Percentiles rank a stretch among this genome's conserved stretches.
Conservation (phyloP, 202 grass and related monocot genomes). For the Tripidium arundinaceum region DNA sequence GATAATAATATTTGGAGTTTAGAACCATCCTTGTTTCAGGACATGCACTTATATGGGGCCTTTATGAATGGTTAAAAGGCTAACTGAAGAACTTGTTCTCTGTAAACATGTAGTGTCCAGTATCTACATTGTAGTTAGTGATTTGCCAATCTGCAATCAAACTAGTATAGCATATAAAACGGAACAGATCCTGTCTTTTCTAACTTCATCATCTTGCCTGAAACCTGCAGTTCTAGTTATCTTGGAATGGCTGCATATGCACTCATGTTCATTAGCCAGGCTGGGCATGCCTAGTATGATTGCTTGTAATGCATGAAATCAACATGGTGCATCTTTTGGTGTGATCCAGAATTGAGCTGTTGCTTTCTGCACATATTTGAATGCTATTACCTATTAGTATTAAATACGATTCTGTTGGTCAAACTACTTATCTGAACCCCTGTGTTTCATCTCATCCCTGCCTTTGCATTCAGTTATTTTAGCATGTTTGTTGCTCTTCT, state of each 20-base stretch:
- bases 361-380: conserved; percentile 4
- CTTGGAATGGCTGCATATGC: neutral
- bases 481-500: neutral
- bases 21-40: too few relatives aligned
- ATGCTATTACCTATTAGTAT: neutral
- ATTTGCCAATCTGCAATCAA: neutral
- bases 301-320: neutral
- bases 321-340: neutral
- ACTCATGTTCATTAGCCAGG: neutral
- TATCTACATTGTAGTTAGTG: neutral
- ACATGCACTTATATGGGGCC: neutral
- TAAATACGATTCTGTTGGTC: neutral
- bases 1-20: neutral
- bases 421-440: neutral
- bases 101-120: neutral
- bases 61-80: neutral
- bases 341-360: neutral
- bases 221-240: neutral
- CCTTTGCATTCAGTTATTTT: conserved; percentile 10
- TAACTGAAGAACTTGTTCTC: neutral
- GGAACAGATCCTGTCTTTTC: neutral
- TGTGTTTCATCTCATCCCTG: neutral
- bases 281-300: neutral
- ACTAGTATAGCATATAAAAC: conserved; percentile 1
- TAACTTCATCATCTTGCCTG: conserved; percentile 3